Percentiles rank a stretch among this genome's conserved stretches.
phyloP scores from a whole-genome alignment of 1,139 yeast species.

The Suhomyces coccinellae region DNA sequence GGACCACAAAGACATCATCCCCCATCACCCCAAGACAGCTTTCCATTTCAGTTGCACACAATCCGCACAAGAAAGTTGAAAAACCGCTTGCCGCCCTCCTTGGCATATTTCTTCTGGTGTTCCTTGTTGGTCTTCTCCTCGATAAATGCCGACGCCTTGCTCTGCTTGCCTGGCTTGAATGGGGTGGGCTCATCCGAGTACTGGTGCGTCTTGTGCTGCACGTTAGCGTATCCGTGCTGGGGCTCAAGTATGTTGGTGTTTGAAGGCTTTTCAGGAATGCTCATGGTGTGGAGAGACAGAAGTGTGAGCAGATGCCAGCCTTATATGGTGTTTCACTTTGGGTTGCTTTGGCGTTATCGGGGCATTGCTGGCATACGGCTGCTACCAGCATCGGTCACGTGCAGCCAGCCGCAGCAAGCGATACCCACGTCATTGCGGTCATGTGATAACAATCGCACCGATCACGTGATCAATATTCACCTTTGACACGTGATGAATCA shows the following conservation, averaged over 20 bases:
- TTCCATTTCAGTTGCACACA: slow-evolving; percentile 5
- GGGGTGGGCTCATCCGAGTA: slow-evolving; percentile 42
- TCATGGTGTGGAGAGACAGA: slow-evolving; percentile 15
- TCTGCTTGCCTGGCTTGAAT: slow-evolving; percentile 28
- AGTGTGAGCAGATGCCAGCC: neutral
- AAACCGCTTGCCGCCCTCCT: slow-evolving; percentile 25
- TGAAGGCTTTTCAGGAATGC: slow-evolving; percentile 34
- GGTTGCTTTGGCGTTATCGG: slow-evolving; percentile 8
- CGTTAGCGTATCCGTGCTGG: slow-evolving; percentile 37
- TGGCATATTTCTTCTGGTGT: slow-evolving; percentile 44
- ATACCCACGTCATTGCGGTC: neutral
- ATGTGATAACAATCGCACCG: too few species aligned
- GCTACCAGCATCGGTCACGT: slow-evolving; percentile 1
- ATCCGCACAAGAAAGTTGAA: slow-evolving; percentile 16
- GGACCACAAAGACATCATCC: neutral
- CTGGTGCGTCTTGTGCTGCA: slow-evolving; percentile 33
- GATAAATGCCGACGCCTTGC: slow-evolving; percentile 31
- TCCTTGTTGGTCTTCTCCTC: slow-evolving; percentile 34
- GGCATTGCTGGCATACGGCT: slow-evolving; percentile 9
- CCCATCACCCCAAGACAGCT: too few species aligned
- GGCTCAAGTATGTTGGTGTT: slow-evolving; percentile 28
- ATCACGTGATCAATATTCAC: too few species aligned
- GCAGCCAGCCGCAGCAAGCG: slow-evolving; percentile 2
- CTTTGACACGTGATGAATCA: too few species aligned
- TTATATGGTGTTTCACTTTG: slow-evolving; percentile 4